A percentile compares a stretch with the other conserved stretches of the same genome.
phyloP scores from a whole-genome alignment of 2,329 filamentous ascomycete genomes.

The Fusarium praegraminearum region DNA sequence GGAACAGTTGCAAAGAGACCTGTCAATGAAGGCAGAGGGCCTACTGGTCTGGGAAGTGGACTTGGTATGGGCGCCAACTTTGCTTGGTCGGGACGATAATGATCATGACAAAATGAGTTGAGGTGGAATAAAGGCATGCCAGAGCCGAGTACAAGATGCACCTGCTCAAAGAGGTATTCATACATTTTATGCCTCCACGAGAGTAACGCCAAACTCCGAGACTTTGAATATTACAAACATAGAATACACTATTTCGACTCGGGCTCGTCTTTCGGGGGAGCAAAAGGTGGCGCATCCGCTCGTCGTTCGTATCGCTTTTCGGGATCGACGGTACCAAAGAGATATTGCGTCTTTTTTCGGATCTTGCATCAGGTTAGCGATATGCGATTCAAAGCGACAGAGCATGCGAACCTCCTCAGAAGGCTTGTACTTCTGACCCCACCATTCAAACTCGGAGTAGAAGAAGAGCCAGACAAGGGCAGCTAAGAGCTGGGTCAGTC shows the following conservation, averaged over 20 bases:
- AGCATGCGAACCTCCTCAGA: conserved; percentile 54
- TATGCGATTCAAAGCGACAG: background rate
- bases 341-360: conserved; percentile 52
- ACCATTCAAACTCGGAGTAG: conserved; percentile 60
- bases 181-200: conserved; percentile 41
- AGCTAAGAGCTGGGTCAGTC: conserved; percentile 45
- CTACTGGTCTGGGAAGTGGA: conserved; percentile 60
- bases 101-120: conserved; percentile 14
- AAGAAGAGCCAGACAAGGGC: conserved; percentile 56
- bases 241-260: conserved; percentile 47
- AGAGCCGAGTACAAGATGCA: conserved; percentile 38
- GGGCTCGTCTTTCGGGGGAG: conserved; percentile 41
- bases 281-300: conserved; percentile 53
- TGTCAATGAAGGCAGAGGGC: conserved; percentile 73
- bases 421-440: conserved; percentile 58
- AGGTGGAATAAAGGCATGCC: conserved; percentile 12
- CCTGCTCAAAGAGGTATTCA: conserved; percentile 40
- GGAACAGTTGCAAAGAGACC: conserved; percentile 83
- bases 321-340: conserved; percentile 57
- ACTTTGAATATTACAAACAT: conserved; percentile 45
- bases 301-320: conserved; percentile 59
- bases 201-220: conserved; percentile 49
- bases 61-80: conserved; percentile 69
- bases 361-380: conserved; percentile 48
- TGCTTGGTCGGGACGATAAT: conserved; percentile 63